These are phyloP conservation scores for Ophiosphaerella korrae DNA, from an alignment of 2,329 filamentous ascomycete genomes.

Conservation along the genomic window DNA sequence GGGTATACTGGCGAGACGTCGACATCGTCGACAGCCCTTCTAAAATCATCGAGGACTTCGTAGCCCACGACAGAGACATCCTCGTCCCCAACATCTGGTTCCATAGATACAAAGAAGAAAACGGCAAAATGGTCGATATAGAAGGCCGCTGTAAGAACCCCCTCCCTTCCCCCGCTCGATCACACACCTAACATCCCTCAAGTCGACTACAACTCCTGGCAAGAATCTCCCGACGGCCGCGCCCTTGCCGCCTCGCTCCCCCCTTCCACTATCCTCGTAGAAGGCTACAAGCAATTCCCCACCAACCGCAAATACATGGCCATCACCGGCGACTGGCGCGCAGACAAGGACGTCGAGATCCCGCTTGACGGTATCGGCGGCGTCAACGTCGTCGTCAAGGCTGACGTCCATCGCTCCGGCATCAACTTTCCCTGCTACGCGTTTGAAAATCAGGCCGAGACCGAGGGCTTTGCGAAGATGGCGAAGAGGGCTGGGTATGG, in stretches of 20 bases:
- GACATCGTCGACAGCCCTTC: slow-evolving; percentile 91
- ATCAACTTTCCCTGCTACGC: slow-evolving; percentile 97
- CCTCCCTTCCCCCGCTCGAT: not conserved
- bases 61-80: slow-evolving; percentile 90
- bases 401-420: slow-evolving; percentile 92
- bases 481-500: slow-evolving; percentile 93
- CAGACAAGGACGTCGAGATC: slow-evolving; percentile 90
- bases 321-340: slow-evolving; percentile 86
- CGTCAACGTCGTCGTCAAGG: slow-evolving; percentile 97
- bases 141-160: slow-evolving; percentile 86
- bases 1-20: slow-evolving; percentile 98
- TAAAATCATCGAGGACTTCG: slow-evolving; percentile 91
- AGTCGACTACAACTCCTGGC: slow-evolving; percentile 99
- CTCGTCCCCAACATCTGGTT: slow-evolving; percentile 98
- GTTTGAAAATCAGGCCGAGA: slow-evolving; percentile 99
- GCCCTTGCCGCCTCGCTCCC: slow-evolving; percentile 74
- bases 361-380: slow-evolving; percentile 94
- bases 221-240: slow-evolving; percentile 85
- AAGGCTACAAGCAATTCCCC: slow-evolving; percentile 93
- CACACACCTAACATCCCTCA: slow-evolving; percentile 14
- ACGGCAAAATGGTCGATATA: slow-evolving; percentile 69
- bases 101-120: slow-evolving; percentile 79
- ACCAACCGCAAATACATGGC: slow-evolving; percentile 92
- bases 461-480: slow-evolving; percentile 98
- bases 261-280: slow-evolving; percentile 83